These are phyloP conservation scores for Diaporthe helianthi DNA, from an alignment of 2,329 filamentous ascomycete species.

Conservation along the genomic window DNA sequence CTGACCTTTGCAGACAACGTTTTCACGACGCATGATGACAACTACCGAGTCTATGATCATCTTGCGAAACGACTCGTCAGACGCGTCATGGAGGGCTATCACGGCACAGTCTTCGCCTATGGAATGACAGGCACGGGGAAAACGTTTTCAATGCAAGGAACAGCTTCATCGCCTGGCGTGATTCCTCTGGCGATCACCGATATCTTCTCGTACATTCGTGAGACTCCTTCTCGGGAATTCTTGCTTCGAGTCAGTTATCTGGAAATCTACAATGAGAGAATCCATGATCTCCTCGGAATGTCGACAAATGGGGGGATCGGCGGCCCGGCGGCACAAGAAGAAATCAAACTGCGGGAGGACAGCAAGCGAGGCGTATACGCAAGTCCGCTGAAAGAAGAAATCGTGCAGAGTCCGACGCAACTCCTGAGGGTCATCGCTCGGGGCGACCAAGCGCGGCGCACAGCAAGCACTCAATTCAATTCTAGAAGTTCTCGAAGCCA, in stretches of 20 bases:
- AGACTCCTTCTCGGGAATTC: slow-evolving; percentile 94
- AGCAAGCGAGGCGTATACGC: slow-evolving; percentile 97
- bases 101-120: slow-evolving; percentile 97
- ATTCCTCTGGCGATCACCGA: slow-evolving; percentile 97
- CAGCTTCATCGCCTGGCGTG: slow-evolving; percentile 91
- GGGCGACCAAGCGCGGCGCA: slow-evolving; percentile 88
- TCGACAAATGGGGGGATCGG: slow-evolving; percentile 65
- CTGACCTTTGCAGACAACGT: slow-evolving; percentile 77
- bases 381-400: slow-evolving; percentile 95
- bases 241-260: slow-evolving; percentile 95
- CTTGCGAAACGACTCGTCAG: slow-evolving; percentile 92
- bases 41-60: slow-evolving; percentile 92
- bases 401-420: slow-evolving; percentile 97
- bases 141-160: slow-evolving; percentile 99
- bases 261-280: slow-evolving; percentile 98
- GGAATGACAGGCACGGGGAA: slow-evolving; percentile 99
- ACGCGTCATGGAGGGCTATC: slow-evolving; percentile 98
- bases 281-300: slow-evolving; percentile 89
- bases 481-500: slow-evolving; percentile 96
- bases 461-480: slow-evolving; percentile 96
- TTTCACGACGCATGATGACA: slow-evolving; percentile 92
- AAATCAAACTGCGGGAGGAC: slow-evolving; percentile 97
- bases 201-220: slow-evolving; percentile 98
- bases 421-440: slow-evolving; percentile 92
- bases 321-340: slow-evolving; percentile 71